Percentiles rank a stretch among this genome's conserved stretches.
phyloP scores from a whole-genome alignment of 352 stramenopile species.

The Pythium periplocum region DNA sequence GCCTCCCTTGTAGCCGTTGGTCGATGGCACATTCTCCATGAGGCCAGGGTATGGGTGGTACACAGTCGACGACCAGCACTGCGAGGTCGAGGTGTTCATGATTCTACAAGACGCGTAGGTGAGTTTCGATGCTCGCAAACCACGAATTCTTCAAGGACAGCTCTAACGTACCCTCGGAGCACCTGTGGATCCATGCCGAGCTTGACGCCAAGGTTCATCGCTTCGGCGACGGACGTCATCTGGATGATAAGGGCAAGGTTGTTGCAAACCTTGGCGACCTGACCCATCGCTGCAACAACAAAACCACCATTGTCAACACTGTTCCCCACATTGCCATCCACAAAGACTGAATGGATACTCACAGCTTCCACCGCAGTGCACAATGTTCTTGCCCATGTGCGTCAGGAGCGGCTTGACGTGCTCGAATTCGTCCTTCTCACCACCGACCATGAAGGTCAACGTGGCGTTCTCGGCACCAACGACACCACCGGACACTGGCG shows the following conservation, averaged over 20 bases:
- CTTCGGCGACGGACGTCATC: conserved; percentile 95
- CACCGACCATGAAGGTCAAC: conserved; percentile 98
- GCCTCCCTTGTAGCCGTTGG: conserved; percentile 86
- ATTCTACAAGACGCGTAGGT: conserved; percentile 43
- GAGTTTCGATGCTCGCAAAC: not conserved
- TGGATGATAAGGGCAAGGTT: conserved; percentile 97
- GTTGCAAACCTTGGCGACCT: conserved; percentile 97
- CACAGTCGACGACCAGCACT: conserved; percentile 94
- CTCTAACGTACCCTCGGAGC: conserved; percentile 56
- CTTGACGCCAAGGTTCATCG: conserved; percentile 94
- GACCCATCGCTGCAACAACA: conserved; percentile 45
- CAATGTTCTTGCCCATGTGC: conserved; percentile 93
- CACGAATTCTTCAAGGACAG: not conserved
- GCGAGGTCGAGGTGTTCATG: conserved; percentile 96
- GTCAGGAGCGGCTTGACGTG: conserved; percentile 77
- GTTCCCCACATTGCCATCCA: not conserved
- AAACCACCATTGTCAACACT: conserved; percentile 4
- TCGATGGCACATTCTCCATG: conserved; percentile 85
- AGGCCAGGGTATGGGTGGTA: conserved; percentile 94
- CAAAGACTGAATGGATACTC: conserved; percentile 46
- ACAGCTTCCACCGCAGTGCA: conserved; percentile 91
- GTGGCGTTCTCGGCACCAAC: conserved; percentile 93
- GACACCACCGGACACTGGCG: conserved; percentile 95
- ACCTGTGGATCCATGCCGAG: conserved; percentile 94
- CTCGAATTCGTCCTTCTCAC: conserved; percentile 52